Evolutionary conservation across 1,284 basidiomycete genomes (phyloP).

Genomic region (Puccinia sorghi): DNA sequence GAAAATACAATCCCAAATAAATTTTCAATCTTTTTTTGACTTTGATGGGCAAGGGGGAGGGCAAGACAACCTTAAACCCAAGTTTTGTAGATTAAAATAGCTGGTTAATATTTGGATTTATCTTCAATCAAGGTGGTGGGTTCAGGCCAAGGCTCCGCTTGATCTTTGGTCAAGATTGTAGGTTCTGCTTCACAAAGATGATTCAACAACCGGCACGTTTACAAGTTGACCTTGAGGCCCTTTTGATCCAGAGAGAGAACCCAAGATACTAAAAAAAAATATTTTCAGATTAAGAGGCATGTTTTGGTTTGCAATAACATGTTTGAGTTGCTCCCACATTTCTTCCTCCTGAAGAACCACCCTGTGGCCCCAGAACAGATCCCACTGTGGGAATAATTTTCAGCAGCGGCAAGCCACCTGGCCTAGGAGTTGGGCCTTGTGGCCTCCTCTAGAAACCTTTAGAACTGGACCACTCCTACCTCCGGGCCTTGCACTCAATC

Average conservation of each 20-base stretch:
- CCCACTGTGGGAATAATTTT: not conserved
- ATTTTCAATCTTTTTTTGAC: slow-evolving; percentile 26
- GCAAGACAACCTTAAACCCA: slow-evolving; percentile 37
- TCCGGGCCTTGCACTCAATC: too few species aligned
- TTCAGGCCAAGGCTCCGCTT: too few species aligned
- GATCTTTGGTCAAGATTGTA: not conserved
- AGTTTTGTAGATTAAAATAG: slow-evolving; percentile 34
- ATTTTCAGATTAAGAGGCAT: too few species aligned
- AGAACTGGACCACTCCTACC: too few species aligned
- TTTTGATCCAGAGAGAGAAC: not conserved
- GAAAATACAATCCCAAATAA: slow-evolving; percentile 40
- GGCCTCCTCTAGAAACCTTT: too few species aligned
- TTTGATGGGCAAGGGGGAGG: slow-evolving; percentile 1
- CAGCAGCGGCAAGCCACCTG: not conserved
- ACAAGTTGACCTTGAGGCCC: not conserved
- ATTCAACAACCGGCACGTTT: not conserved
- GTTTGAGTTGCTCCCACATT: not conserved
- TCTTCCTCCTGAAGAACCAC: not conserved
- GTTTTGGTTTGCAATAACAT: not conserved
- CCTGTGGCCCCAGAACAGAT: not conserved
- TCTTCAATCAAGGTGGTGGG: not conserved
- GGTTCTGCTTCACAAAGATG: slow-evolving; percentile 18
- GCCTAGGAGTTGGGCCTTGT: too few species aligned
- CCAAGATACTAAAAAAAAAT: not conserved
- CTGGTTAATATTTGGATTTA: slow-evolving; percentile 24